Conservation (phyloP, 768 basidiomycete genomes). For the Tricholoma furcatifolium region DNA sequence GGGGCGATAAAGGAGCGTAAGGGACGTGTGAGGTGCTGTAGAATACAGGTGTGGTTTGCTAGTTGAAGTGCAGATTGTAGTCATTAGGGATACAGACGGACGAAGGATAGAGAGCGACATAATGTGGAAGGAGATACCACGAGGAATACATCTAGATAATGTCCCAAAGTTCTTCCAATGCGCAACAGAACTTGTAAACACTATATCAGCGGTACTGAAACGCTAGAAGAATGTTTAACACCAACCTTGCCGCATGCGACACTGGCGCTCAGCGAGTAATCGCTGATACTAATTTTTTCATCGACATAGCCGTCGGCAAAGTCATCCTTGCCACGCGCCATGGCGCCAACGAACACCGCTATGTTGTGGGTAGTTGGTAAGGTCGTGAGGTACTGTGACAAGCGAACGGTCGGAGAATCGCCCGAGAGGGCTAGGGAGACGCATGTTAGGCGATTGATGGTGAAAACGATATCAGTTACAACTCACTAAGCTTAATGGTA, state of each 20-base stretch:
- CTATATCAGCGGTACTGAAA: not conserved
- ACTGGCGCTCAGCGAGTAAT: constrained; percentile 88
- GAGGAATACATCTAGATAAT: constrained; percentile 53
- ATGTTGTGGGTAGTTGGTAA: constrained; percentile 86
- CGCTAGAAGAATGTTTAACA: constrained; percentile 1
- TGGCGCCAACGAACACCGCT: constrained; percentile 96
- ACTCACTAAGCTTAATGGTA: constrained; percentile 93
- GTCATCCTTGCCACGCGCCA: constrained; percentile 95
- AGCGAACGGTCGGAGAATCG: constrained; percentile 77
- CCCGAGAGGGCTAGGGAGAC: constrained; percentile 75
- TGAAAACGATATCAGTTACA: constrained; percentile 14
- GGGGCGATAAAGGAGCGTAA: constrained; percentile 10
- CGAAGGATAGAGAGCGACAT: constrained; percentile 5
- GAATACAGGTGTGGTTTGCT: constrained; percentile 29
- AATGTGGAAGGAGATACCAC: constrained; percentile 1
- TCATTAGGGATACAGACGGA: constrained; percentile 25
- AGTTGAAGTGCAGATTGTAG: constrained; percentile 46
- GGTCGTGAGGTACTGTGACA: constrained; percentile 83
- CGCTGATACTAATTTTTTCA: constrained; percentile 94
- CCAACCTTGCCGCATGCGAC: constrained; percentile 97
- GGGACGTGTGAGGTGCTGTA: constrained; percentile 11
- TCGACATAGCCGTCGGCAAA: constrained; percentile 96
- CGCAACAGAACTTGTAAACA: constrained; percentile 73
- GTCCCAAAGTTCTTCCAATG: constrained; percentile 94
- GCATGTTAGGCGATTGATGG: not conserved